phyloP scores from a whole-genome alignment of 176 grass and related monocot genomes.

The Echinochloa phyllopogon region DNA sequence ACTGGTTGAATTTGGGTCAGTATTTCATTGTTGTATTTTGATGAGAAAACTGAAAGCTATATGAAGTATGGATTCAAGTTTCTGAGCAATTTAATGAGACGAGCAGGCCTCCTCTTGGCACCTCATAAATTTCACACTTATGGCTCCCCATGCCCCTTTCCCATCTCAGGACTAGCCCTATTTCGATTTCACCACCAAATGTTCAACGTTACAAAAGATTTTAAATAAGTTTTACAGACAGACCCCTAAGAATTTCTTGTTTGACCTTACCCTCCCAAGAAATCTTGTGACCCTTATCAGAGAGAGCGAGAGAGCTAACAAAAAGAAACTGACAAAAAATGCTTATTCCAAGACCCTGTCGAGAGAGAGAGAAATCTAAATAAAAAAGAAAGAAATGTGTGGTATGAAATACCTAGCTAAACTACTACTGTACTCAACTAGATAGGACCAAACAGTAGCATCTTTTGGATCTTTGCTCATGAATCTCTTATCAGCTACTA shows the following conservation, averaged over 20 bases:
- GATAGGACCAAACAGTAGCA: slow-evolving; percentile 52
- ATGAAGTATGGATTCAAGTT: slow-evolving; percentile 36
- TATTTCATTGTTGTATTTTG: neutral
- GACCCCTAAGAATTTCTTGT: slow-evolving; percentile 38
- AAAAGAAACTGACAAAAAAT: slow-evolving; percentile 41
- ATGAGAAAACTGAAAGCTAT: slow-evolving; percentile 11
- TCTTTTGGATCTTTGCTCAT: slow-evolving; percentile 49
- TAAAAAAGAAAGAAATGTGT: neutral
- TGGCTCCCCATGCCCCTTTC: slow-evolving; percentile 40
- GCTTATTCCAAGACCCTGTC: slow-evolving; percentile 14
- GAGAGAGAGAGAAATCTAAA: neutral
- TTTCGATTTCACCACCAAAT: slow-evolving; percentile 29
- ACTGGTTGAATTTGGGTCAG: neutral
- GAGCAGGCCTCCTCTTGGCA: slow-evolving; percentile 31
- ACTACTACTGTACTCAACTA: neutral
- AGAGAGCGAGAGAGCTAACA: neutral
- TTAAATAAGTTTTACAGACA: slow-evolving; percentile 25
- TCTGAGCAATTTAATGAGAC: slow-evolving; percentile 46
- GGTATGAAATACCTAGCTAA: slow-evolving; percentile 26
- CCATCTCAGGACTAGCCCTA: neutral
- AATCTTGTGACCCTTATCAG: slow-evolving; percentile 26
- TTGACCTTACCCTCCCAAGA: slow-evolving; percentile 46
- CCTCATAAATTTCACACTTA: slow-evolving; percentile 60
- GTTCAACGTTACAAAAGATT: slow-evolving; percentile 24
- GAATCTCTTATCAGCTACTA: slow-evolving; percentile 56